Percentiles rank a stretch among this genome's conserved stretches.
These are phyloP conservation scores for Triangularia setosa DNA, from an alignment of 2,329 filamentous ascomycete genomes.

Conservation along the genomic window DNA sequence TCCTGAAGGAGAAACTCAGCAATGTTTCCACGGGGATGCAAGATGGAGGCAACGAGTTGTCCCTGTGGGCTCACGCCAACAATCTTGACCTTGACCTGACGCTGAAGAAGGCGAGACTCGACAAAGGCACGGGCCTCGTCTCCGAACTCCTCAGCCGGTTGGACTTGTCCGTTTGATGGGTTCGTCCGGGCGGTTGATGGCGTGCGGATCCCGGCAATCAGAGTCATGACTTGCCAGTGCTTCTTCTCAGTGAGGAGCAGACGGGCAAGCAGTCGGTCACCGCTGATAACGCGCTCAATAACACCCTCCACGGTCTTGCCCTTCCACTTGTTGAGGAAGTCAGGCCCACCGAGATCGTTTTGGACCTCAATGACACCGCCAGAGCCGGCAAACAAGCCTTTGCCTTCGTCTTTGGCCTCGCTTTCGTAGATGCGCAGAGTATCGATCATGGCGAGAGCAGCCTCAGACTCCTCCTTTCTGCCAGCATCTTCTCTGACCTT, in stretches of 20 bases:
- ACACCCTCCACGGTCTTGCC: slow-evolving; percentile 79
- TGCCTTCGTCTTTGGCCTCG: slow-evolving; percentile 71
- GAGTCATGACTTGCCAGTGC: slow-evolving; percentile 83
- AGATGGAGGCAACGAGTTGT: slow-evolving; percentile 80
- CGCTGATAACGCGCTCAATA: slow-evolving; percentile 86
- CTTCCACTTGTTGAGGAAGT: slow-evolving; percentile 81
- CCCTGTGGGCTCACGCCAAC: slow-evolving; percentile 86
- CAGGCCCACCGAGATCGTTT: slow-evolving; percentile 75
- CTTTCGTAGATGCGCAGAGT: slow-evolving; percentile 73
- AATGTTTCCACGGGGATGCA: slow-evolving; percentile 90
- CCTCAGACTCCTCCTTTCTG: slow-evolving; percentile 81
- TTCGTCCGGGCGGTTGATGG: slow-evolving; percentile 85
- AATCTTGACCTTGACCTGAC: slow-evolving; percentile 76
- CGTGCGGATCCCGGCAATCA: slow-evolving; percentile 83
- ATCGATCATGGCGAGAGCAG: slow-evolving; percentile 67
- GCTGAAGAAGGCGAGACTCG: slow-evolving; percentile 79
- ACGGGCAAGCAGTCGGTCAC: slow-evolving; percentile 83
- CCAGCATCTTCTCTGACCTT: slow-evolving; percentile 93
- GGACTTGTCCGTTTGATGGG: slow-evolving; percentile 71
- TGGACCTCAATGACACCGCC: slow-evolving; percentile 68
- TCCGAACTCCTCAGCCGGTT: slow-evolving; percentile 83
- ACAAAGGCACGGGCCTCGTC: slow-evolving; percentile 87
- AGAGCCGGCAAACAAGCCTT: slow-evolving; percentile 73
- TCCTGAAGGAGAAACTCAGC: slow-evolving; percentile 85
- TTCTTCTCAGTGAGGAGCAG: slow-evolving; percentile 76